phyloP scores from a whole-genome alignment of 1,139 yeast species.

The Candida pseudoviswanathii region DNA sequence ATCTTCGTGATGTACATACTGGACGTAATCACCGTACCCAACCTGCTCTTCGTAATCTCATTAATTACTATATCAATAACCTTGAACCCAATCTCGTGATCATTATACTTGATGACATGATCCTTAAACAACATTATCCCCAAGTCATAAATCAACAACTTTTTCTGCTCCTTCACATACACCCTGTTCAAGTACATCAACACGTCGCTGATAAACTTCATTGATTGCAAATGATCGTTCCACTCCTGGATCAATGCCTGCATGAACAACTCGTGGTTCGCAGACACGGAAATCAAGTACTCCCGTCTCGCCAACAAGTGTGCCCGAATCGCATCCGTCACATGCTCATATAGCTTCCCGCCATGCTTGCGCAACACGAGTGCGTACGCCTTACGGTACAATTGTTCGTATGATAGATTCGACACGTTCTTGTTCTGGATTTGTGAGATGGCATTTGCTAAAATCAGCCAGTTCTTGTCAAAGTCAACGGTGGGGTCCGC shows the following conservation, averaged over 20 bases:
- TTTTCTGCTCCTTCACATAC: conserved; percentile 71
- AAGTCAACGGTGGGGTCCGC: conserved; percentile 49
- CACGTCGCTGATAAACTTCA: conserved; percentile 84
- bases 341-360: conserved; percentile 64
- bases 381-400: conserved; percentile 81
- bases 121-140: conserved; percentile 66
- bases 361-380: conserved; percentile 79
- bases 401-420: conserved; percentile 77
- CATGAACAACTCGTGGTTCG: conserved; percentile 41
- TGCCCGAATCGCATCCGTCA: conserved; percentile 49
- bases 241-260: conserved; percentile 56
- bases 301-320: conserved; percentile 47
- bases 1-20: conserved; percentile 61
- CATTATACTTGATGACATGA: conserved; percentile 39
- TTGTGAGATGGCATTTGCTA: conserved; percentile 74
- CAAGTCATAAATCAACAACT: conserved; percentile 71
- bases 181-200: conserved; percentile 87
- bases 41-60: conserved; percentile 62
- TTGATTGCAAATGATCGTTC: conserved; percentile 74
- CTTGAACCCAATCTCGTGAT: conserved; percentile 53
- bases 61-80: conserved; percentile 54
- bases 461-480: conserved; percentile 67
- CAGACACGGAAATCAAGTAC: conserved; percentile 21
- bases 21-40: conserved; percentile 58
- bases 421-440: conserved; percentile 78